Base-by-base conservation (phyloP, 2,329 filamentous ascomycete genomes). In the Trichoderma endophyticum region DNA sequence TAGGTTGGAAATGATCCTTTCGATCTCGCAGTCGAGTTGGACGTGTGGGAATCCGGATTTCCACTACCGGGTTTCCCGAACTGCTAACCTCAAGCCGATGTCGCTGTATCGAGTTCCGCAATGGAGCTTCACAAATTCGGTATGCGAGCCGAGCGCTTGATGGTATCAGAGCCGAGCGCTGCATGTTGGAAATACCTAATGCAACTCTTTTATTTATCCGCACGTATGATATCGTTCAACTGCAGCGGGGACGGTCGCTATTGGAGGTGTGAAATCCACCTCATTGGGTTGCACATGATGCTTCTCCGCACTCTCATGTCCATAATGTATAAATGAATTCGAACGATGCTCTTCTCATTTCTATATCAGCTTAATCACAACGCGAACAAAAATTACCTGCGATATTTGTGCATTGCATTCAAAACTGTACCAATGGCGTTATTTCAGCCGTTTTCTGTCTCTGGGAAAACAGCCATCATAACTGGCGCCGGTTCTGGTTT, bases 401-500 rank as follows among this genome's bases (percentile, higher is more conserved):
- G 21, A 54, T 54, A 14, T 54, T 14, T 54, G 48, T 14, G 48
- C 48, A 54, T 24, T 54, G 21, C n/a, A 24, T 54, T 54, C 48
- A 3, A 28, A 26, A 12, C 18, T 18, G 9, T 51, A 43, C 24
- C 32, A 64, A 63, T 64, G 59, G 48, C 68, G 36, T 70, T 48
- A n/a, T n/a, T 34, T 4, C 63, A 14, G 39, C 59, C 70, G 3
- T 81, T 76, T 43, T 76, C 73, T 14, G 75, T 78, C 9, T 69
- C 73, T 26, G 76, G 73, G 3, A 77, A 77, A 59, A 76, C 74
- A 1, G 76, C 76, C 43, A 73, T 77, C 21, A 62, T 77, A 54
- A 77, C 76, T 6, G 76, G 76, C 4, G 76, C 74, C 18, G 76
- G 75, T 3, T 77, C 76, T 18, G 76, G 75, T 76, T 28, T 18